Evolutionary conservation across 2,329 filamentous ascomycete genomes (phyloP), one percentile per base, ranked within the genome.

Genomic region (Domatiomyces catenatus): DNA sequence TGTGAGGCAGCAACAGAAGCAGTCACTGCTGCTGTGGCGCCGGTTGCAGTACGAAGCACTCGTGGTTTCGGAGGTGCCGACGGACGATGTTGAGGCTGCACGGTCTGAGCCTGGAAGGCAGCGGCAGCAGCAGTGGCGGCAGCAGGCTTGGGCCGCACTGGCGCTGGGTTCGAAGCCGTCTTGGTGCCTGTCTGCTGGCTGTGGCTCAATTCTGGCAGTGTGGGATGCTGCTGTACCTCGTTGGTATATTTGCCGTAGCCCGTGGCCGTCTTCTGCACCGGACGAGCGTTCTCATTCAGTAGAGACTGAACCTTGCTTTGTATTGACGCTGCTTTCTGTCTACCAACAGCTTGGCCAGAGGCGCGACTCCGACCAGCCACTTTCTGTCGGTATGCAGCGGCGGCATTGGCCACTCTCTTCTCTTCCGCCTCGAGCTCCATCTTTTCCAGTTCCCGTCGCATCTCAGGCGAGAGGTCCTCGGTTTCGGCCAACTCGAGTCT

Each of bases 291-390:
- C 61, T 95, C 89, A 54, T 81, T 82, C 15, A 98, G 71, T 47
- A 96, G 72, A 47, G 79, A 86, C 69, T 93, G 86, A 50, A 98
- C 86, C 56, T 90, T 83, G 62, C 86, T 88, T 64, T 96, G 88
- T 59, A 98, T 98, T 22, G 83, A 85, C n/a, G 81, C 77, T 17
- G 88, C 87, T 73, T 77, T 62, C 74, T 77, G 50, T 67, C 67
- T 15, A 69, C 70, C 17, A 64, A 65, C 5, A 68, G 64, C 44
- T 65, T 68, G 26, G 65, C 63, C 60, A 17, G 64, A 58, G 18
- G 60, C 60, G 20, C 63, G 63, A n/a, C 75, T 77, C 49, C 77
- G 73, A 48, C 79, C 75, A 1, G 83, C 79, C 42, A 94, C 70
- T 19, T 84, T 80, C 59, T 81, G 80, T 32, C 84, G 80, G 65